Conservation (phyloP, 345 rosid genomes). For the Gossypium mustelinum region DNA sequence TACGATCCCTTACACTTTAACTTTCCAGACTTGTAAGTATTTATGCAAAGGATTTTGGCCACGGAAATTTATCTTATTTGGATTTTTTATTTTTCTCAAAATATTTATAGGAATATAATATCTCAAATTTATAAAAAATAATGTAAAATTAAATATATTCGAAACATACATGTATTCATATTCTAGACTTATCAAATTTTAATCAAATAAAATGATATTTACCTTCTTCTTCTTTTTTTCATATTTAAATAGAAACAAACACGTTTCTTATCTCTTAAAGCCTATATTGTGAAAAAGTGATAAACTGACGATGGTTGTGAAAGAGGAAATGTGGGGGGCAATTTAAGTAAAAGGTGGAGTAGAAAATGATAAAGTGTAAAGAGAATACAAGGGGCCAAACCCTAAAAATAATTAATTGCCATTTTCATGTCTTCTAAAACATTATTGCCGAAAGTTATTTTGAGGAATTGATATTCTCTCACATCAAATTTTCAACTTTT, state of each 20-base stretch:
- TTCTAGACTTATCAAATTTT: not conserved
- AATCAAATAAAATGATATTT: not conserved
- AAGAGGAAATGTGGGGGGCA: not conserved
- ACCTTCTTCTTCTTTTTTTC: not conserved
- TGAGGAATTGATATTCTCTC: not conserved
- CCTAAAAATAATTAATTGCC: not conserved
- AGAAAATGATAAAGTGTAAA: not conserved
- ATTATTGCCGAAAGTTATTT: slow-evolving; percentile 9
- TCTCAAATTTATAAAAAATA: not conserved
- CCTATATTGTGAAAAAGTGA: not conserved
- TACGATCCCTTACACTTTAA: not conserved
- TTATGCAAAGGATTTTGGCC: not conserved
- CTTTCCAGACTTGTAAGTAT: not conserved
- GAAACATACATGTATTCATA: not conserved
- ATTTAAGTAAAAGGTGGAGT: slow-evolving; percentile 1
- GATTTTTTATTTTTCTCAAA: not conserved
- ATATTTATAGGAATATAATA: not conserved
- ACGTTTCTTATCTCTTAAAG: not conserved
- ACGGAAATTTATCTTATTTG: not conserved
- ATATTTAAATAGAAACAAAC: not conserved
- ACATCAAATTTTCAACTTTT: not conserved
- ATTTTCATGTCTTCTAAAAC: not conserved
- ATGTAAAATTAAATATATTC: no score
- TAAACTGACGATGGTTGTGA: not conserved
- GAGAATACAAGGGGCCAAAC: slow-evolving; percentile 5